Percentiles rank a stretch among this genome's conserved stretches.
Conservation (phyloP, 2,329 filamentous ascomycete species). For the Emericellopsis cladophorae region DNA sequence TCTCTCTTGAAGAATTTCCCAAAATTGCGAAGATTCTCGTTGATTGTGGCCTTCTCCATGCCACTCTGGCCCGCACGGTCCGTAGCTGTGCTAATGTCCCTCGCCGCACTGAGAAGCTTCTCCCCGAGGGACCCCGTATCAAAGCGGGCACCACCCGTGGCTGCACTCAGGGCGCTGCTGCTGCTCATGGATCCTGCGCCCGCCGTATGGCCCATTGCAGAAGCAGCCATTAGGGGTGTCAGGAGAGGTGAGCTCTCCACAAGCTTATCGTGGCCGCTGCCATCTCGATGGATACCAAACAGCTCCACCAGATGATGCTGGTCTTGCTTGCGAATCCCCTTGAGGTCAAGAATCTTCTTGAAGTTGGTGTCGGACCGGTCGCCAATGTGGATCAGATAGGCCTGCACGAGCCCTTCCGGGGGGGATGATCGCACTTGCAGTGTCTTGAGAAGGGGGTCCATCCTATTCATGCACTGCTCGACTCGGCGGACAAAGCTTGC, state of each 20-base stretch:
- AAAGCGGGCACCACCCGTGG: conserved; percentile 42
- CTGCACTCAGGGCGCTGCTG: conserved; percentile 15
- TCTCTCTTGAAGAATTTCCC: conserved; percentile 93
- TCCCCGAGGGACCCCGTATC: conserved; percentile 76
- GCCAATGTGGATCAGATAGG: conserved; percentile 92
- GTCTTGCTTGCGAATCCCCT: conserved; percentile 78
- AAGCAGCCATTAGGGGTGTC: conserved; percentile 45
- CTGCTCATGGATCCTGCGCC: conserved; percentile 24
- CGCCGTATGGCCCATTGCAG: conserved; percentile 19
- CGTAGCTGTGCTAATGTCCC: conserved; percentile 54
- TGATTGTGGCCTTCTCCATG: conserved; percentile 57
- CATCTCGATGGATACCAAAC: conserved; percentile 69
- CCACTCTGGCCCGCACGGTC: conserved; percentile 22
- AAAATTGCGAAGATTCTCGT: conserved; percentile 90
- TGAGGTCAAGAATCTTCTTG: conserved; percentile 88
- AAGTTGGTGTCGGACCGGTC: conserved; percentile 93
- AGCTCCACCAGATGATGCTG: conserved; percentile 75
- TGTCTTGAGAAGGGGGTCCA: conserved; percentile 90
- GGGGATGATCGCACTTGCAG: conserved; percentile 87
- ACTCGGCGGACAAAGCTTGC: conserved; percentile 75
- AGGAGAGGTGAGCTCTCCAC: conserved; percentile 59
- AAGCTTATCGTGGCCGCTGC: conserved; percentile 57
- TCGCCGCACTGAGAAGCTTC: conserved; percentile 75
- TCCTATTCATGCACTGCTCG: conserved; percentile 67
- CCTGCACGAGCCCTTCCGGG: conserved; percentile 87